phyloP scores from a whole-genome alignment of 2,329 filamentous ascomycete genomes.

The Colletotrichum falcatum region DNA sequence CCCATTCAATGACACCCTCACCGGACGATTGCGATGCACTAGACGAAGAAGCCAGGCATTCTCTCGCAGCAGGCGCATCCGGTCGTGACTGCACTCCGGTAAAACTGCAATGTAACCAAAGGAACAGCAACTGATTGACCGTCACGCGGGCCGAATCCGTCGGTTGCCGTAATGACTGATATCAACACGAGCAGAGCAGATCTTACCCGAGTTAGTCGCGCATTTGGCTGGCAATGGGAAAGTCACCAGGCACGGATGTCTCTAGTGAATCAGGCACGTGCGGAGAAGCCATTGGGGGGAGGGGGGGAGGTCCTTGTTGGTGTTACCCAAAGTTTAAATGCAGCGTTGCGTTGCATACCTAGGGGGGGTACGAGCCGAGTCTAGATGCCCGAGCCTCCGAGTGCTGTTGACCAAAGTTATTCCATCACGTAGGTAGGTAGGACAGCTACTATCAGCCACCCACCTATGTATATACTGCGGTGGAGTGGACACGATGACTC shows the following conservation, averaged over 20 bases:
- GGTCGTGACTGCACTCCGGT: background rate
- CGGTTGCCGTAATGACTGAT: slow-evolving; percentile 20
- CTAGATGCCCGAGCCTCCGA: slow-evolving; percentile 8
- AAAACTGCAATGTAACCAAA: slow-evolving; percentile 7
- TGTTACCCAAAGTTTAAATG: slow-evolving; percentile 25
- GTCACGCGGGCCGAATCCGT: slow-evolving; percentile 29
- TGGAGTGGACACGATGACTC: background rate
- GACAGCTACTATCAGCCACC: too few relatives aligned
- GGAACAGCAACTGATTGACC: background rate
- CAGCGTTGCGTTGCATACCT: slow-evolving; percentile 27
- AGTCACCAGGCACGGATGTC: slow-evolving; percentile 27
- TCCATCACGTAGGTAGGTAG: background rate
- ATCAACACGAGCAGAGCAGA: slow-evolving; percentile 30
- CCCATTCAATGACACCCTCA: slow-evolving; percentile 9
- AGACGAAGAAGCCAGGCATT: slow-evolving; percentile 19
- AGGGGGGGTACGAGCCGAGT: slow-evolving; percentile 3
- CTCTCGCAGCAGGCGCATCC: background rate
- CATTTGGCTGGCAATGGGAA: slow-evolving; percentile 2
- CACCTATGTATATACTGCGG: background rate
- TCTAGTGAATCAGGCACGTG: slow-evolving; percentile 31
- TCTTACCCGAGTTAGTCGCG: slow-evolving; percentile 32
- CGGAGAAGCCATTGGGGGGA: slow-evolving; percentile 13
- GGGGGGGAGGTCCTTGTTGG: slow-evolving; percentile 11
- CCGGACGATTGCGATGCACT: slow-evolving; percentile 1
- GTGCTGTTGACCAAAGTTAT: background rate